Evolutionary conservation across 805 yeast genomes (phyloP), one percentile per base, ranked within the genome.

Genomic region (Ogataea nitratoaversa): DNA sequence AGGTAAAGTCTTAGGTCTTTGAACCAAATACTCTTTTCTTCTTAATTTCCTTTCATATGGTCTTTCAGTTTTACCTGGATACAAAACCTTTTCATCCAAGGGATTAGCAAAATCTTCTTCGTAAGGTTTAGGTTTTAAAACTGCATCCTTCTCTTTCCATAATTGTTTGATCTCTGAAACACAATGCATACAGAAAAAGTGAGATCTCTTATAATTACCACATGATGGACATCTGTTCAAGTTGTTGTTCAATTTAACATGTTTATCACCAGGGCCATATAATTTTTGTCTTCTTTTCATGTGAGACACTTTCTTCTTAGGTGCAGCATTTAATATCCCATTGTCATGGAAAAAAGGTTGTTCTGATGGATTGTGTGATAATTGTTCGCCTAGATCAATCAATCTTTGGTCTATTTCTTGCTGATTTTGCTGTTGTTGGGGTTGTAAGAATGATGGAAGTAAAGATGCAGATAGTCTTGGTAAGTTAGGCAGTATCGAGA

Each of bases 141-240:
- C 53, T 4, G 42, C 61, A 22, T 53, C 58, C 36, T 59, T 53
- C 16, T 71, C 69, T 28, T 63, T 65, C 86, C 96, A 87, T 32
- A 83, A 70, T 42, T 74, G 69, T 60, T 78, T 82, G 56, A 93
- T 84, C 59, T 89, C 89, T 24, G 74, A 78, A 42, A 87, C 90
- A 67, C 99, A 91, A 56, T 84, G 77, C 95, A 88, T 87, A 66
- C 99, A 91, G 53, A 91, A 71, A 42, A 89, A 80, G 63, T 93
- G 95, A 2, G 93, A 79, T 57, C 96, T 75, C 66, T 91, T 93
- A 53, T 78, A 83, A 47, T 85, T 83, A 32, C 99, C 99, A 67
- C 99, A 91, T 0, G 96, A 83, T 3, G 98, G 97, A 60, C 99
- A 91, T 60, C 95, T 77, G 47, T 84, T 87, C 55, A 93, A 69